phyloP scores from a whole-genome alignment of 1,139 yeast species.

The Debaryomyces sp. region DNA sequence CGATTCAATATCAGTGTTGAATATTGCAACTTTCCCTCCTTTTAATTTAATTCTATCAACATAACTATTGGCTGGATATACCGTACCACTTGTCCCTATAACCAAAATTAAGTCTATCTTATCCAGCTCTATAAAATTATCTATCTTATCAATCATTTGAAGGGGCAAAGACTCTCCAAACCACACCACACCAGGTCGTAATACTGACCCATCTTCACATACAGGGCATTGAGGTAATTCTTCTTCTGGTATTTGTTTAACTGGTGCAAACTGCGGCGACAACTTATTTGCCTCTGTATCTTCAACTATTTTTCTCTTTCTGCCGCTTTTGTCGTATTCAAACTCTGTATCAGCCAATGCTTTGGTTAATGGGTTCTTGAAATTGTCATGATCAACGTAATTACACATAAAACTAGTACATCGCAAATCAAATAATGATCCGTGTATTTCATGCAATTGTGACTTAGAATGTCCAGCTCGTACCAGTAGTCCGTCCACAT shows the following conservation, averaged over 20 bases:
- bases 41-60: constrained; percentile 71
- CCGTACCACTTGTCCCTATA: constrained; percentile 82
- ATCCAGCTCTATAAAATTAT: constrained; percentile 62
- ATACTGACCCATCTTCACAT: constrained; percentile 50
- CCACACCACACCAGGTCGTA: constrained; percentile 93
- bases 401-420: constrained; percentile 80
- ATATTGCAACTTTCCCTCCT: constrained; percentile 84
- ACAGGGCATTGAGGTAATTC: constrained; percentile 79
- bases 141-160: constrained; percentile 62
- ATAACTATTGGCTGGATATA: constrained; percentile 91
- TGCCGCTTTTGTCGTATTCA: constrained; percentile 24
- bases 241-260: constrained; percentile 45
- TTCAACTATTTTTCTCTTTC: constrained; percentile 15
- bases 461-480: constrained; percentile 63
- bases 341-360: constrained; percentile 48
- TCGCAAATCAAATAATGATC: constrained; percentile 68
- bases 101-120: constrained; percentile 75
- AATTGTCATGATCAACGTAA: constrained; percentile 55
- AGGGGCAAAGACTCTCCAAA: constrained; percentile 84
- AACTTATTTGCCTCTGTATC: constrained; percentile 15
- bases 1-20: constrained; percentile 66
- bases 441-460: constrained; percentile 70
- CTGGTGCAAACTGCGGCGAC: constrained; percentile 52
- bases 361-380: constrained; percentile 62
- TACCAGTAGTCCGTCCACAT: constrained; percentile 73